Evolutionary conservation across 1,139 yeast genomes (phyloP).

Genomic region (Zygoascus meyerae): DNA sequence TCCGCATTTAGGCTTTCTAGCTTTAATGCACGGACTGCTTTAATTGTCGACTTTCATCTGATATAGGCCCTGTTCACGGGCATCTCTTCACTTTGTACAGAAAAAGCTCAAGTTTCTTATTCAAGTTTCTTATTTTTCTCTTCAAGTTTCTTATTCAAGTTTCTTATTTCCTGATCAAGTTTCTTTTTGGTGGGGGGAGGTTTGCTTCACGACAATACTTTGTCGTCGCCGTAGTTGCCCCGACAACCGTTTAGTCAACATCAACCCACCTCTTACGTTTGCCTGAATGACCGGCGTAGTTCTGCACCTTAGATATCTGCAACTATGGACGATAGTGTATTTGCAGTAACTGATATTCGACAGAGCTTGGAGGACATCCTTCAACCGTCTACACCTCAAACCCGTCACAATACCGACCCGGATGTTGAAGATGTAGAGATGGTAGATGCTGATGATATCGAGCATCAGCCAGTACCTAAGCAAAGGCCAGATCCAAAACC

Average conservation of each 20-base stretch:
- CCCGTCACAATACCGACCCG: neutral
- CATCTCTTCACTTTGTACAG: too few relatives aligned
- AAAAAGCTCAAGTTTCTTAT: slow-evolving; percentile 1
- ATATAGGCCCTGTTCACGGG: too few relatives aligned
- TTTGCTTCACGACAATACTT: too few relatives aligned
- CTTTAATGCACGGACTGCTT: neutral
- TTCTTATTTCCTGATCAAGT: too few relatives aligned
- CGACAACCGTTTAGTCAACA: too few relatives aligned
- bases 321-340: neutral
- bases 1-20: neutral
- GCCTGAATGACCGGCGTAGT: too few relatives aligned
- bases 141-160: too few relatives aligned
- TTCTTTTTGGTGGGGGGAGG: too few relatives aligned
- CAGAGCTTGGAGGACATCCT: neutral
- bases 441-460: slow-evolving; percentile 1
- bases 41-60: neutral
- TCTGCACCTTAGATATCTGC: neutral
- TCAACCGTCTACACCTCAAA: neutral
- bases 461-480: too few relatives aligned
- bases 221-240: too few relatives aligned
- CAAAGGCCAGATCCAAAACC: too few relatives aligned
- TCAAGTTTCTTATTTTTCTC: neutral
- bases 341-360: neutral
- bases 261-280: too few relatives aligned
- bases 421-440: slow-evolving; percentile 2